These are phyloP conservation scores for Punctularia strigosozonata DNA, from an alignment of 768 basidiomycete species.

Conservation along the genomic window DNA sequence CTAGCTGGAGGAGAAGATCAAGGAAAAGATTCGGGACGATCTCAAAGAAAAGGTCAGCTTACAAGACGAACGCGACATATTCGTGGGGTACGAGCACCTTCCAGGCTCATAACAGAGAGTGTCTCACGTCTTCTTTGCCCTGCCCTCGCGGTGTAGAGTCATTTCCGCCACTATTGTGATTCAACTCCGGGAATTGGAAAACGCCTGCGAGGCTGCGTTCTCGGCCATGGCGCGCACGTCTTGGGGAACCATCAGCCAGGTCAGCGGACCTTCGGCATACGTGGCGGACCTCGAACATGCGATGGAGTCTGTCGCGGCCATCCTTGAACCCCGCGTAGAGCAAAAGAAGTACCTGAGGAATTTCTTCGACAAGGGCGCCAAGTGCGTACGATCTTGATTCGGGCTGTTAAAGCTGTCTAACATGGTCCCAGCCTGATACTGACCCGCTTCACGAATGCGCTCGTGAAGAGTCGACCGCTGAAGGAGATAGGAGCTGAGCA, in stretches of 20 bases:
- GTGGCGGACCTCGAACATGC: conserved; percentile 64
- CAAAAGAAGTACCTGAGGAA: conserved; percentile 93
- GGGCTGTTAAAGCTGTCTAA: background rate
- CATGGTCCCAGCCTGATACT: conserved; percentile 53
- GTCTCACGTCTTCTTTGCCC: background rate
- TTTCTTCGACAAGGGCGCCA: conserved; percentile 87
- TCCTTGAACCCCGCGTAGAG: conserved; percentile 73
- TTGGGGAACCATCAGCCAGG: conserved; percentile 73
- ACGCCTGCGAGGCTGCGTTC: conserved; percentile 71
- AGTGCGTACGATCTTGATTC: conserved; percentile 32
- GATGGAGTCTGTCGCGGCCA: conserved; percentile 65
- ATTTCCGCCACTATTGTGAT: conserved; percentile 75
- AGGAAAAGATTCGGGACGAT: conserved; percentile 65
- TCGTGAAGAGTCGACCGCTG: conserved; percentile 85
- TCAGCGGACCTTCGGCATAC: conserved; percentile 80
- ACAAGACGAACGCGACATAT: conserved; percentile 78
- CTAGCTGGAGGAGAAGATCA: conserved; percentile 88
- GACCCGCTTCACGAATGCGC: conserved; percentile 77
- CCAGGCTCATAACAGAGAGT: conserved; percentile 1
- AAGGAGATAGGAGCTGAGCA: conserved; percentile 94
- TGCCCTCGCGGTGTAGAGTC: conserved; percentile 34
- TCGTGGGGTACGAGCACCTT: conserved; percentile 56
- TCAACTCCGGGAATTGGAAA: conserved; percentile 77
- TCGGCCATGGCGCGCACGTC: conserved; percentile 62
- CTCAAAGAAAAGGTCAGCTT: conserved; percentile 74